Percentiles rank a stretch among this genome's conserved stretches.
These are phyloP conservation scores for Mucor mucedo DNA, from an alignment of 371 early-diverging fungal genomes.

Conservation along the genomic window DNA sequence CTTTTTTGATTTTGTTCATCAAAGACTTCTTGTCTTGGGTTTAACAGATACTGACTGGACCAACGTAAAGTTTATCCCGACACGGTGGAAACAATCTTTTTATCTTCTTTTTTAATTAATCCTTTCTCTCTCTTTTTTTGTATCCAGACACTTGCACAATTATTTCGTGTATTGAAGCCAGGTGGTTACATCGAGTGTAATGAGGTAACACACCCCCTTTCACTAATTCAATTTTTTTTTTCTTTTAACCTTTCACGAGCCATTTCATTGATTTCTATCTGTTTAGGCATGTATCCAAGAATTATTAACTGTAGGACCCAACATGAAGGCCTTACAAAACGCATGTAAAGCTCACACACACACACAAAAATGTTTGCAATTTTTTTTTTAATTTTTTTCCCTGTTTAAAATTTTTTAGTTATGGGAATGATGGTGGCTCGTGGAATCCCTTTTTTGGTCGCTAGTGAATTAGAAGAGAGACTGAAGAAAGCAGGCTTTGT, in stretches of 20 bases:
- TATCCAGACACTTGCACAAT: slow-evolving; percentile 27
- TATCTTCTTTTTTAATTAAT: too few relatives aligned
- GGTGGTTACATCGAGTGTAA: slow-evolving; percentile 49
- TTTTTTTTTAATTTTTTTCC: too few relatives aligned
- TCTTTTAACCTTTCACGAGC: too few relatives aligned
- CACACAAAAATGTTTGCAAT: too few relatives aligned
- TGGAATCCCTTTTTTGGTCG: slow-evolving; percentile 3
- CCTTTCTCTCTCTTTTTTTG: not conserved
- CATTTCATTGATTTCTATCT: too few relatives aligned
- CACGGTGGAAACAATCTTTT: not conserved
- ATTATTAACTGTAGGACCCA: too few relatives aligned
- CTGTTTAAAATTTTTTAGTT: too few relatives aligned
- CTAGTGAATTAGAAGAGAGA: slow-evolving; percentile 18
- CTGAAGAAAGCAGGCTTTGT: slow-evolving; percentile 20
- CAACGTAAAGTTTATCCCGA: slow-evolving; percentile 21
- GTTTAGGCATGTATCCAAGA: slow-evolving; percentile 13
- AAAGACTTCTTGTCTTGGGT: slow-evolving; percentile 45
- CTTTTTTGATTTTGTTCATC: slow-evolving; percentile 61
- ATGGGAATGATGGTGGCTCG: slow-evolving; percentile 6
- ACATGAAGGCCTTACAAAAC: too few relatives aligned
- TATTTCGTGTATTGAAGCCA: slow-evolving; percentile 42
- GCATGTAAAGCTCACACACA: too few relatives aligned
- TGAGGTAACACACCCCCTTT: slow-evolving; percentile 30
- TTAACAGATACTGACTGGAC: slow-evolving; percentile 37
- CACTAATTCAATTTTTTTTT: not conserved